Evolutionary conservation across 768 basidiomycete species (phyloP), one percentile per base, ranked within the genome.

Genomic region (Hypholoma sublateritium): DNA sequence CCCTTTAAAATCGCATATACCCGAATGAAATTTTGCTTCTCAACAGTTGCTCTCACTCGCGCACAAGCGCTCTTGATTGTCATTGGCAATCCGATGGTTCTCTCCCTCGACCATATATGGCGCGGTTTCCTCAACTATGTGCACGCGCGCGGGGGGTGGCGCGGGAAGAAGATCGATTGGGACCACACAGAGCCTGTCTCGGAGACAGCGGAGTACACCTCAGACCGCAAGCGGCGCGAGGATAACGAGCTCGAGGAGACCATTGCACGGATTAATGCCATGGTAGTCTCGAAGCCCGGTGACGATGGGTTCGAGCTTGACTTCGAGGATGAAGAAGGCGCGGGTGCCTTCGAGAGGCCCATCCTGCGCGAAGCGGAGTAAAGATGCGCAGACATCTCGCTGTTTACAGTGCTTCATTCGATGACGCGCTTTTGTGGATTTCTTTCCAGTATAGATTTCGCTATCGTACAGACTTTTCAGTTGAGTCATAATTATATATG

Each of bases 51-150:
- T 4, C 68, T 89, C 12, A 89, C 87, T 0, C 83, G 86, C 12
- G 85, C 85, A 0, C 79, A 87, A 65, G 81, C 85, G 0, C 71
- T 88, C 4, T 76, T 89, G 14, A 80, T 88, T 58, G 71, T 88
- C 47, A 68, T 89, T 46, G 87, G 86, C 4, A 81, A 88, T 62
- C 82, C 86, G 0, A 67, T 69, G 4, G 78, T 86, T 4, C 76
- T 88, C 5, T 79, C 77, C 2, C 74, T 85, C 28, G 85, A 87
- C 62, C 80, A 78, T 0, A 68, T 85, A 1, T 88, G 86, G 87
- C 72, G 82, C 8, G 64, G 66, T 0, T 86, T 88, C 75, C 64
- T 88, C 56, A 85, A 84, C 65, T 84, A 80, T 59, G 73, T 86
- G 21, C 68, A 81, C 58, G 37, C 53, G 12, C 68, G 72, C 49